Evolutionary conservation across 371 early-diverging fungal species (phyloP), one percentile per base, ranked within the genome.

Genomic region (Blastocladiella emersonii): DNA sequence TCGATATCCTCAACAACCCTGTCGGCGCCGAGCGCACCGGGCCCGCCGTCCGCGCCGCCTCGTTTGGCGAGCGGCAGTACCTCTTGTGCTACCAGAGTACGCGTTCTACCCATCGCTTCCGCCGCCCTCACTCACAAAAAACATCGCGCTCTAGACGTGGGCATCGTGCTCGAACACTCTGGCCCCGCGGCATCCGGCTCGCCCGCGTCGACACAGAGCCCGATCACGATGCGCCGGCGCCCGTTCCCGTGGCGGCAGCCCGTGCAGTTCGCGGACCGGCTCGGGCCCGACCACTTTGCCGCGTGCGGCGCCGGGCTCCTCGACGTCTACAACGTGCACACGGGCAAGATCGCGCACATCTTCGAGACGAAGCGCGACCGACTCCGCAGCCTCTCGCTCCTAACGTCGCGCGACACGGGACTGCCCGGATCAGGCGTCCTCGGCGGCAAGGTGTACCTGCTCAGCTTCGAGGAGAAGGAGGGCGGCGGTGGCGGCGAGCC

Each of bases 281-380:
- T 78, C 13, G 74, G 77, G 23, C 44, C 56, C 27, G 74, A 76
- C 27, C 73, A 62, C 56, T 61, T 79, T 2, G 76, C 76, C 25
- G 74, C 72, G 8, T 77, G 80, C 13, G 75, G 77, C 1, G 34
- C 67, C 3, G 57, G 67, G 13, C 70, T 73, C 13, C 73, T 77
- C 17, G 76, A 77, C 62, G 75, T 80, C 25, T 71, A 74, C 59
- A 64, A 75, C 61, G 57, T 63, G 48, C 62, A 61, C 7, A 72
- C 70, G 6, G 77, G 77, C 41, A 77, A 77, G 55, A 71, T 78
- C 36, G 78, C 78, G 34, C 78, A 80, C 64, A 73, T 76, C n/a
- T 80, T 78, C 61, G 80, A 79, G 60, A 76, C 80, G 36, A 76
- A 75, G 51, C 61, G 68, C 61, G 76, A 76, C 61, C 72, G 72